Evolutionary conservation across 306 rosid species (phyloP).

Genomic region (Sindora glabra): DNA sequence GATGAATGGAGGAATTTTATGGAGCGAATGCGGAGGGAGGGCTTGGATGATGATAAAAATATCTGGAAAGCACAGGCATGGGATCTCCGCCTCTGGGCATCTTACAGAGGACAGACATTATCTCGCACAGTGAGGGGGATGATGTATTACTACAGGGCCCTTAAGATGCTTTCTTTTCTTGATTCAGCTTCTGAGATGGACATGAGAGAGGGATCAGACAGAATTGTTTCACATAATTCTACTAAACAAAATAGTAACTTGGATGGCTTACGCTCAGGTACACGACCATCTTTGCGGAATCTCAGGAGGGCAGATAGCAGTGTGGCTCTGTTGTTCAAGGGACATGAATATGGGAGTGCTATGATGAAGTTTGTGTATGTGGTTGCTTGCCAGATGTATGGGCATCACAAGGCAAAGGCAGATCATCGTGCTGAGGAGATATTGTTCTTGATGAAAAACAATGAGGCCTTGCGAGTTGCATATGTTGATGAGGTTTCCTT

Average conservation of each 20-base stretch:
- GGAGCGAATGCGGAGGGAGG: slow-evolving; percentile 48
- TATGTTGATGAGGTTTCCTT: slow-evolving; percentile 36
- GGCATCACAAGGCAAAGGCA: slow-evolving; percentile 38
- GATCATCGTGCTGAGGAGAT: slow-evolving; percentile 41
- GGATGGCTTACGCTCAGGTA: slow-evolving; percentile 20
- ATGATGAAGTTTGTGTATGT: slow-evolving; percentile 54
- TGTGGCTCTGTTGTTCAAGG: slow-evolving; percentile 28
- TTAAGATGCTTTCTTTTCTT: slow-evolving; percentile 49
- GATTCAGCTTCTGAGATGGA: slow-evolving; percentile 48
- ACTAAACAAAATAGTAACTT: slow-evolving; percentile 9
- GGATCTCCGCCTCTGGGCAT: slow-evolving; percentile 52
- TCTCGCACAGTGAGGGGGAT: slow-evolving; percentile 58
- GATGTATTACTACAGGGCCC: slow-evolving; percentile 61
- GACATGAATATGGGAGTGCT: slow-evolving; percentile 40
- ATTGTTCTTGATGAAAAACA: slow-evolving; percentile 29
- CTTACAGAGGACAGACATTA: slow-evolving; percentile 54
- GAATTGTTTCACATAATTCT: slow-evolving; percentile 33
- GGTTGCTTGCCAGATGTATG: slow-evolving; percentile 52
- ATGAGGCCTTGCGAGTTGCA: slow-evolving; percentile 45
- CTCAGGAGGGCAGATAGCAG: slow-evolving; percentile 24
- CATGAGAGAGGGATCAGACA: slow-evolving; percentile 28
- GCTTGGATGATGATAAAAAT: slow-evolving; percentile 30
- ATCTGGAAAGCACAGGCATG: slow-evolving; percentile 22
- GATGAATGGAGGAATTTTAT: slow-evolving; percentile 54
- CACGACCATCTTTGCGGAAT: slow-evolving; percentile 6